A percentile compares a stretch with the other conserved stretches of the same genome.
phyloP scores from a whole-genome alignment of 2,329 filamentous ascomycete species.

The Graphilbum fragrans region DNA sequence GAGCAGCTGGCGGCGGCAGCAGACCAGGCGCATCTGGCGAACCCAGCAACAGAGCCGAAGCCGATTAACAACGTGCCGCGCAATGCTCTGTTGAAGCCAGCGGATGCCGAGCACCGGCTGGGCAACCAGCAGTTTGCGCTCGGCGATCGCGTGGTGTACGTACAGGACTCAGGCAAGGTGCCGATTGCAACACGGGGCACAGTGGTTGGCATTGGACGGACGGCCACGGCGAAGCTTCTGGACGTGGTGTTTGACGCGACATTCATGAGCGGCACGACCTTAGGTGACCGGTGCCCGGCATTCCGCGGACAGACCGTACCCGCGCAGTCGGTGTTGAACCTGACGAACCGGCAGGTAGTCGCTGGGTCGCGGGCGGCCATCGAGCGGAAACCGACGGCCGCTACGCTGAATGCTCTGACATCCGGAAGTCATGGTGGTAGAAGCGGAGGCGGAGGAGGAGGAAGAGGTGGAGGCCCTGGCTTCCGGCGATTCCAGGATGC shows the following conservation, averaged over 20 bases:
- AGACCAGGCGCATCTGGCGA: conserved; percentile 35
- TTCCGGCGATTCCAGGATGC: conserved; percentile 48
- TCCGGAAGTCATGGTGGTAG: conserved; percentile 26
- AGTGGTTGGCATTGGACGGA: conserved; percentile 87
- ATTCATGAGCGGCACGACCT: conserved; percentile 93
- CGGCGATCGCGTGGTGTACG: conserved; percentile 87
- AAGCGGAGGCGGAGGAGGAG: conserved; percentile 8
- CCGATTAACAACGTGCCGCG: conserved; percentile 73
- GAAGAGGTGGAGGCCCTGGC: conserved; percentile 35
- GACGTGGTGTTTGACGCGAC: conserved; percentile 89
- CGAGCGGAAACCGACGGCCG: conserved; percentile 36
- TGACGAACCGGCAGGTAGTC: conserved; percentile 70
- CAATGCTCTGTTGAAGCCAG: conserved; percentile 79
- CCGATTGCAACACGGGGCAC: conserved; percentile 87
- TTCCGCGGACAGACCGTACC: conserved; percentile 93
- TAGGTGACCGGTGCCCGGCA: conserved; percentile 79
- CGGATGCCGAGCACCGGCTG: conserved; percentile 87
- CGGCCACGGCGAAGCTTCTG: conserved; percentile 66
- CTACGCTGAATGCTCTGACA: neutral
- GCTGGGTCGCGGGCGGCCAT: conserved; percentile 48
- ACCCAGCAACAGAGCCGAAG: conserved; percentile 45
- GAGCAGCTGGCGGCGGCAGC: conserved; percentile 66
- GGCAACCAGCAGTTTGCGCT: conserved; percentile 72
- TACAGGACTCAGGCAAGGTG: conserved; percentile 84
- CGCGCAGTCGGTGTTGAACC: conserved; percentile 77